Percentiles rank a stretch among this genome's conserved stretches.
phyloP scores from a whole-genome alignment of 148 eudicot species.

The Arctostaphylos glauca region DNA sequence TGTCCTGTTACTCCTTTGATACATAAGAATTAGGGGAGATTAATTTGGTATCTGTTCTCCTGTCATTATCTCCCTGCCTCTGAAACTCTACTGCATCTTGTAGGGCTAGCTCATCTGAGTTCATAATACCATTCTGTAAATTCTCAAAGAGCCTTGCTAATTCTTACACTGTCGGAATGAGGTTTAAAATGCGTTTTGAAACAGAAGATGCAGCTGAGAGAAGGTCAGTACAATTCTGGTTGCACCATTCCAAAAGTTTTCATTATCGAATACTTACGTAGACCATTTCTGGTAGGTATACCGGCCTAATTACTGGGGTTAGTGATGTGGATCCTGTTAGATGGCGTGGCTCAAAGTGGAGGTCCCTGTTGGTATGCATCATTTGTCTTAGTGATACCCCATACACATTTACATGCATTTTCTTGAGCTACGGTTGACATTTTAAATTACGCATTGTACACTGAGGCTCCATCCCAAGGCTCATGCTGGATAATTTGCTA shows the following conservation, averaged over 20 bases:
- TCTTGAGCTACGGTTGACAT: neutral
- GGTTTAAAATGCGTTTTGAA: conserved; percentile 83
- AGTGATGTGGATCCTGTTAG: conserved; percentile 75
- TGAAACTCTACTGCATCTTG: conserved; percentile 18
- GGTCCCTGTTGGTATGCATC: conserved; percentile 72
- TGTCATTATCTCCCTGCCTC: neutral
- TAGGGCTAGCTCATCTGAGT: conserved; percentile 78
- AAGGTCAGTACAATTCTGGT: conserved; percentile 41
- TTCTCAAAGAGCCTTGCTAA: conserved; percentile 66
- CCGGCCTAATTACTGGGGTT: conserved; percentile 76
- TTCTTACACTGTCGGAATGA: conserved; percentile 58
- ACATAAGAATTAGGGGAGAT: neutral
- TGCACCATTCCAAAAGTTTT: neutral
- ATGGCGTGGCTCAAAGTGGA: conserved; percentile 98
- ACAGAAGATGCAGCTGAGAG: conserved; percentile 84
- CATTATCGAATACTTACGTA: conserved; percentile 5
- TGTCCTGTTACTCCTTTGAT: neutral
- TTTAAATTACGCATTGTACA: neutral
- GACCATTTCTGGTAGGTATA: conserved; percentile 47
- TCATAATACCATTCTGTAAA: conserved; percentile 60
- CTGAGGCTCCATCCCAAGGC: neutral
- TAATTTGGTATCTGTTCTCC: neutral
- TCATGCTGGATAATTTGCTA: neutral
- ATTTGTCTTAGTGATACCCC: neutral
- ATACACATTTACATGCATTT: neutral